phyloP scores from a whole-genome alignment of 306 rosid species.

The Prunus padus region DNA sequence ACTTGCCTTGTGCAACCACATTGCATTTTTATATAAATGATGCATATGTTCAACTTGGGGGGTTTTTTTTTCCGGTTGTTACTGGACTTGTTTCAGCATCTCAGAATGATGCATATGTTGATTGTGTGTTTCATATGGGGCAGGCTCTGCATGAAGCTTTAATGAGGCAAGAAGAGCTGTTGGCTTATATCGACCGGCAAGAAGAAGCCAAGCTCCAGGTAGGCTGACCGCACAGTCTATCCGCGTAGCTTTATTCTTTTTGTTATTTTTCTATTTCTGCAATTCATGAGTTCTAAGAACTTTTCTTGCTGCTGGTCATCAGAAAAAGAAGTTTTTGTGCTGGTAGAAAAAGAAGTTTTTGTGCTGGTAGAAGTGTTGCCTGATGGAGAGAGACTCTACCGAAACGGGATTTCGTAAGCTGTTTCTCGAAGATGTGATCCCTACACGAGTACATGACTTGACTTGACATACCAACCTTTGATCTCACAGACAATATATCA shows the following conservation, averaged over 20 bases:
- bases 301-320: slow-evolving; percentile 30
- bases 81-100: slow-evolving; percentile 9
- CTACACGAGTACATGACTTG: neutral
- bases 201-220: slow-evolving; percentile 84
- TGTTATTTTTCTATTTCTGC: neutral
- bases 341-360: slow-evolving; percentile 74
- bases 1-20: neutral
- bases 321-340: slow-evolving; percentile 86
- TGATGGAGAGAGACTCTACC: slow-evolving; percentile 24
- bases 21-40: too few relatives aligned
- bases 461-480: slow-evolving; percentile 22
- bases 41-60: too few relatives aligned
- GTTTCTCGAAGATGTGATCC: slow-evolving; percentile 5
- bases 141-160: slow-evolving; percentile 90
- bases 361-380: slow-evolving; percentile 66
- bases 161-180: slow-evolving; percentile 93
- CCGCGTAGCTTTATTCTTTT: neutral
- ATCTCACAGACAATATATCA: slow-evolving; percentile 22
- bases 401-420: slow-evolving; percentile 5
- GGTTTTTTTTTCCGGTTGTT: neutral
- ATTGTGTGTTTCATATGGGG: slow-evolving; percentile 17
- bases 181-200: slow-evolving; percentile 82
- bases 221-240: slow-evolving; percentile 21
- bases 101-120: slow-evolving; percentile 16
- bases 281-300: neutral